These are phyloP conservation scores for Cyclotella choctawhatcheeana DNA, from an alignment of 108 stramenopile species.

Conservation along the genomic window DNA sequence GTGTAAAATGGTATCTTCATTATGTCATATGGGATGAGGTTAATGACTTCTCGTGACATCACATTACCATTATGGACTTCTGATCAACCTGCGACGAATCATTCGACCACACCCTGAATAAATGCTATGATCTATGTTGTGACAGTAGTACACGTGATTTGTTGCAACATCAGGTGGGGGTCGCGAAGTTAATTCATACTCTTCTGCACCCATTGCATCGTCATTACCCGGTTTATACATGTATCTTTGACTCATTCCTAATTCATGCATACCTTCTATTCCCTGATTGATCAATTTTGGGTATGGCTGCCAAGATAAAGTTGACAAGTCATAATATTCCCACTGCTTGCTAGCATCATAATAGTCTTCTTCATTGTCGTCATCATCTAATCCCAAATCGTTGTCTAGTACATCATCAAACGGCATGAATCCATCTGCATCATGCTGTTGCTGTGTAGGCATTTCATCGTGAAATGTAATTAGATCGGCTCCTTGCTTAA, in stretches of 20 bases:
- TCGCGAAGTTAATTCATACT: not conserved
- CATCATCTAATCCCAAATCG: conserved; percentile 18
- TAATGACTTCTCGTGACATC: no score
- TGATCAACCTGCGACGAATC: conserved; percentile 12
- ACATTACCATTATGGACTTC: no score
- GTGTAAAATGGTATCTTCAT: no score
- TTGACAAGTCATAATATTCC: conserved; percentile 19
- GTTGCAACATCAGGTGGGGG: conserved; percentile 12
- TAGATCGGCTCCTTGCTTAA: conserved; percentile 9
- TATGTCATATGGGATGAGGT: no score
- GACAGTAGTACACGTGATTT: conserved; percentile 16
- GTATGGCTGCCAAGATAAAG: conserved; percentile 5
- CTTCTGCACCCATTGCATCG: conserved; percentile 1
- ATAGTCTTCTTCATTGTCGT: not conserved
- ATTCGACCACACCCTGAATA: conserved; percentile 14
- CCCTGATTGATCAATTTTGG: conserved; percentile 16
- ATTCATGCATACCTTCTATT: not conserved
- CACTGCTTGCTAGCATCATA: conserved; percentile 3
- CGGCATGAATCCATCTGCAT: conserved; percentile 11
- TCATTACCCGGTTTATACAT: conserved; percentile 17
- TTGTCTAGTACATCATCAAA: conserved; percentile 20
- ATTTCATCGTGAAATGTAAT: conserved; percentile 18
- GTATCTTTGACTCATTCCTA: not conserved
- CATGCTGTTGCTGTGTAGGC: not conserved
- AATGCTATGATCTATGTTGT: conserved; percentile 17